Base-by-base conservation (phyloP, 2,329 filamentous ascomycete species). In the Ophiostoma australiae region DNA sequence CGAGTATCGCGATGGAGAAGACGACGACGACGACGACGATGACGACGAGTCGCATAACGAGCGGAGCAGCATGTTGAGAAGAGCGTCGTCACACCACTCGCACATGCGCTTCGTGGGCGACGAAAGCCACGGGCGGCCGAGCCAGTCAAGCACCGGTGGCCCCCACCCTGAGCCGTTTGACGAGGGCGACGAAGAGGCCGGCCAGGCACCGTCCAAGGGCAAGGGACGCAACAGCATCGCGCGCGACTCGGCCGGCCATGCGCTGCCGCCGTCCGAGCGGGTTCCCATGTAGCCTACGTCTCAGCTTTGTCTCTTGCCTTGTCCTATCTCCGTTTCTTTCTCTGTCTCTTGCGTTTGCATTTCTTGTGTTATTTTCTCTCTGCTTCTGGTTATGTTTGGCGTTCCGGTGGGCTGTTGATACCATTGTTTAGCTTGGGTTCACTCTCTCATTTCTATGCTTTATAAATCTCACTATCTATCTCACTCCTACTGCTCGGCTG, bases 201-300 rank as follows among this genome's bases (percentile, higher is more conserved):
- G 37, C 7, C 20, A 31, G 23, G 66, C 20, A 1, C 39, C 37
- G 11, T 61, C 78, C 11, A 84, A 84, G 72, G 81, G 82, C 3
- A 84, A 84, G 73, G 77, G 76, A 4, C 80, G 82, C 72, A 79
- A 79, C 11, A 48, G 68, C 44, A 74, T 77, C 20, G 74, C 82
- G 2, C 80, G 82, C 71, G 86, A 88, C 74, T 79, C 82, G 0
- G 82, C 82, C 23, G 86, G 86, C 55, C 80, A 86, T 70, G 77
- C 78, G 58, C 77, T 88, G 33, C 86, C 86, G 8, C 79, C 83
- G 31, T 79, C 86, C 1, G 86, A 88, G 76, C 82, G 82, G 74
- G 85, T 85, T 17, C 84, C 85, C 15, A 20, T 23, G 37, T 37
- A 65, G 31, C 27, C 52, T 15, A 13, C 27, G 6, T 10, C 48